Base-by-base conservation (phyloP, 2,329 filamentous ascomycete species). In the Nectriaceae sp. region DNA sequence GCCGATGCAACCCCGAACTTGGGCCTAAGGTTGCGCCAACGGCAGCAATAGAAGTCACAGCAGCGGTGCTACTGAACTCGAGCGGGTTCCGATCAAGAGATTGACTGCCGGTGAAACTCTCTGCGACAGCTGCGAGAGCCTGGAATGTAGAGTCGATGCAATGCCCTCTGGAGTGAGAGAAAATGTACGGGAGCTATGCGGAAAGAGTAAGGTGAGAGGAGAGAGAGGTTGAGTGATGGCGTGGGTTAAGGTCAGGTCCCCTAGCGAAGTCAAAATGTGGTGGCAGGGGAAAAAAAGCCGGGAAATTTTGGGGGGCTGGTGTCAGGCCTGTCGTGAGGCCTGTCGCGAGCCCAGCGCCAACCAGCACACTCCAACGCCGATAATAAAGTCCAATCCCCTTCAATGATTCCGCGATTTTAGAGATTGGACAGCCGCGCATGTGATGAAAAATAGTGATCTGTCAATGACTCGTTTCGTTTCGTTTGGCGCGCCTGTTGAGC, bases 251-350 rank as follows among this genome's bases (percentile, higher is more conserved):
- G 52, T 56, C 51, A 47, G 54, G 47, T 50, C 53, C 60, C 53
- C 55, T 49, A 49, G 46, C 47, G 47, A 47, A 55, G 53, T 52
- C 55, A 13, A 29, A 65, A 57, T 49, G 40, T 62, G 63, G 63
- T 65, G 63, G 63, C 63, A 60, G 56, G 53, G 46, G 49, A 58
- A 29, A 29, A 29, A 49, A 52, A 50, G 52, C 20, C 44, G 52
- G 49, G 41, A 55, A 55, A 53, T 41, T n/a, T n/a, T 40, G 51
- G 47, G 52, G 55, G 60, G 59, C 57, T 54, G 54, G 56, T 29
- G 24, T 29, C 24, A 13, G 6, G 24, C 24, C 24, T 29, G 24
- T 29, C 6, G 13, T 29, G 24, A 29, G 24, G 6, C 13, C 6
- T 29, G 24, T 13, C 6, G 13, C 24, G 24, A 29, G 24, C 24